Evolutionary conservation across 2,329 filamentous ascomycete species (phyloP).

Genomic region (Drechslerella dactyloides): DNA sequence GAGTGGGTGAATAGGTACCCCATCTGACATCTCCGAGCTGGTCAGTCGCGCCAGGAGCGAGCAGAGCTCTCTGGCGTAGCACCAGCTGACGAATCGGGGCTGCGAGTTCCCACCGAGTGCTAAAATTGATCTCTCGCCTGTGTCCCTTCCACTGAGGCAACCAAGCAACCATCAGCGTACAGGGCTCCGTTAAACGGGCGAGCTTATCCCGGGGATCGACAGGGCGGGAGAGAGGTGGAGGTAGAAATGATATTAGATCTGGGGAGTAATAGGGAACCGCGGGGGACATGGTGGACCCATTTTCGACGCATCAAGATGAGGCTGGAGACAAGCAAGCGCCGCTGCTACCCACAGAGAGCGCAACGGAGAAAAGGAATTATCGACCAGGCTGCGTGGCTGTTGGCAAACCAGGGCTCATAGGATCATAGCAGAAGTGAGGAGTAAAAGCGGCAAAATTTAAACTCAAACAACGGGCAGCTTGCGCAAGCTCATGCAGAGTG

Average conservation of each 20-base stretch:
- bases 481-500: conserved; percentile 48
- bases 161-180: conserved; percentile 1
- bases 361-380: background rate
- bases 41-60: conserved; percentile 5
- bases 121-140: conserved; percentile 24
- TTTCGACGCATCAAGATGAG: too few relatives aligned
- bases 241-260: conserved; percentile 1
- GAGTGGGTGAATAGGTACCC: conserved; percentile 7
- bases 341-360: background rate
- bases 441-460: background rate
- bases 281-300: background rate
- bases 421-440: background rate
- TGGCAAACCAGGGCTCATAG: background rate
- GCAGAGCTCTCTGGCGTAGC: conserved; percentile 33
- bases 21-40: conserved; percentile 47
- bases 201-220: conserved; percentile 43
- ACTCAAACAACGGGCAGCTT: conserved; percentile 20
- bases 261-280: background rate
- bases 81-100: conserved; percentile 15
- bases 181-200: background rate
- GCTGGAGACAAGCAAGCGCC: background rate
- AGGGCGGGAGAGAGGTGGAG: conserved; percentile 22
- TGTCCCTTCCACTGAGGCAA: conserved; percentile 20
- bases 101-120: conserved; percentile 26
- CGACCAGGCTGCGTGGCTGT: too few relatives aligned